These are phyloP conservation scores for Phytophthora meadii DNA, from an alignment of 352 stramenopile species.

Conservation along the genomic window DNA sequence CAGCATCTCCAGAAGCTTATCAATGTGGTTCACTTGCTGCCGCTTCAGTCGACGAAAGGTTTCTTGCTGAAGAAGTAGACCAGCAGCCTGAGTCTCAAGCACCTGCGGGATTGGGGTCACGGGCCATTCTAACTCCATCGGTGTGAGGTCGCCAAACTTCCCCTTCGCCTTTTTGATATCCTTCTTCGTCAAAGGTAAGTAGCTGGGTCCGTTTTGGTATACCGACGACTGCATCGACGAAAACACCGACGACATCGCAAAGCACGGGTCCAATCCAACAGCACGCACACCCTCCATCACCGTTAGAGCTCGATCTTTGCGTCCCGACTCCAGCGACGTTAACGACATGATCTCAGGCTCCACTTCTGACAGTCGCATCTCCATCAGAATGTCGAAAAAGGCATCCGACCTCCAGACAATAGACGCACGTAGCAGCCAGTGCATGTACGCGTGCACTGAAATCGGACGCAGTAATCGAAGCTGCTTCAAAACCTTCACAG, in stretches of 20 bases:
- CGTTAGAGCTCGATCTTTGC: slow-evolving; percentile 83
- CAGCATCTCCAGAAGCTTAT: slow-evolving; percentile 83
- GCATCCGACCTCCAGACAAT: slow-evolving; percentile 84
- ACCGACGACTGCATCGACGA: slow-evolving; percentile 81
- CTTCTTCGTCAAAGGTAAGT: slow-evolving; percentile 53
- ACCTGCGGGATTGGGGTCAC: slow-evolving; percentile 83
- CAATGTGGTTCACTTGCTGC: slow-evolving; percentile 83
- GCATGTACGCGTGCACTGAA: slow-evolving; percentile 84
- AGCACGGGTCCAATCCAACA: slow-evolving; percentile 84
- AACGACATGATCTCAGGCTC: slow-evolving; percentile 86
- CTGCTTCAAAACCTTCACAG: slow-evolving; percentile 80
- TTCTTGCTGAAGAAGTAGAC: slow-evolving; percentile 84
- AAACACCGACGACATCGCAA: slow-evolving; percentile 87
- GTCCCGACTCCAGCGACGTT: slow-evolving; percentile 83
- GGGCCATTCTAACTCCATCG: slow-evolving; percentile 69
- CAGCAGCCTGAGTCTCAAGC: slow-evolving; percentile 82
- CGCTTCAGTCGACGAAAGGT: slow-evolving; percentile 87
- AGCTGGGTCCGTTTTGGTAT: slow-evolving; percentile 70
- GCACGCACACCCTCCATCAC: slow-evolving; percentile 90
- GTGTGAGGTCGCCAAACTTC: slow-evolving; percentile 72
- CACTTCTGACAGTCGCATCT: slow-evolving; percentile 83
- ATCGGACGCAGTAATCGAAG: slow-evolving; percentile 69
- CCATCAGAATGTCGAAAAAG: slow-evolving; percentile 88
- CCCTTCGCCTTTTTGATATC: slow-evolving; percentile 54
- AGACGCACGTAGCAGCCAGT: slow-evolving; percentile 81